Evolutionary conservation across 306 rosid genomes (phyloP).

Genomic region (Luffa aegyptiaca): DNA sequence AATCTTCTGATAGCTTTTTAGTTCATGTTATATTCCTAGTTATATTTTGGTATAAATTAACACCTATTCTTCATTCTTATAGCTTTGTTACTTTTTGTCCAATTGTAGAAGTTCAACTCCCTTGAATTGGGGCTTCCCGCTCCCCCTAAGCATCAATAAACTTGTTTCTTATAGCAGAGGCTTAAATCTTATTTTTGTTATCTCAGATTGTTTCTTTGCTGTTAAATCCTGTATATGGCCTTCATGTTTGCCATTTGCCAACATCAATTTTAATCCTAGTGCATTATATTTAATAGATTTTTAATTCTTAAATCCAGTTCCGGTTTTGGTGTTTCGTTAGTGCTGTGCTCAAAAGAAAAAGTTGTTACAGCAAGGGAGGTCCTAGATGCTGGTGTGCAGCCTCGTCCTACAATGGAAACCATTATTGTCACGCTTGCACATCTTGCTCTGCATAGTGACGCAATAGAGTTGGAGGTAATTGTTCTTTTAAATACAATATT

Average conservation of each 20-base stretch:
- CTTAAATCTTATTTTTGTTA: neutral
- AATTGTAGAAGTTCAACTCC: too few relatives aligned
- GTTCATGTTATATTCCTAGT: too few relatives aligned
- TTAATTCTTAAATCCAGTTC: slow-evolving; percentile 29
- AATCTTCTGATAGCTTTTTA: too few relatives aligned
- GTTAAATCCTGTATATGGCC: neutral
- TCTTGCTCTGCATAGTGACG: slow-evolving; percentile 78
- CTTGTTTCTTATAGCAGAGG: neutral
- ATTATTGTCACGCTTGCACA: slow-evolving; percentile 71
- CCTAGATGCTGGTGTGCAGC: slow-evolving; percentile 64
- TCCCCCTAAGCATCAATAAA: too few relatives aligned
- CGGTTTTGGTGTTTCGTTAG: slow-evolving; percentile 69
- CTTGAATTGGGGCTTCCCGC: too few relatives aligned
- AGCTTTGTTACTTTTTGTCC: too few relatives aligned
- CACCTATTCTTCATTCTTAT: too few relatives aligned
- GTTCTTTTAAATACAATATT: neutral
- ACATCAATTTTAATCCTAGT: neutral
- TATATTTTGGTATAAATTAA: too few relatives aligned
- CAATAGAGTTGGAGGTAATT: slow-evolving; percentile 69
- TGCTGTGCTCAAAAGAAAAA: slow-evolving; percentile 47
- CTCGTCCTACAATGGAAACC: slow-evolving; percentile 62
- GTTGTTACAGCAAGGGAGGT: slow-evolving; percentile 62
- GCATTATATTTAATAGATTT: neutral
- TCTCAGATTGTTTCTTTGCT: neutral
- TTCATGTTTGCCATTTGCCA: neutral